Evolutionary conservation across 331 rosid genomes (phyloP).

Genomic region (Quercus lobata): DNA sequence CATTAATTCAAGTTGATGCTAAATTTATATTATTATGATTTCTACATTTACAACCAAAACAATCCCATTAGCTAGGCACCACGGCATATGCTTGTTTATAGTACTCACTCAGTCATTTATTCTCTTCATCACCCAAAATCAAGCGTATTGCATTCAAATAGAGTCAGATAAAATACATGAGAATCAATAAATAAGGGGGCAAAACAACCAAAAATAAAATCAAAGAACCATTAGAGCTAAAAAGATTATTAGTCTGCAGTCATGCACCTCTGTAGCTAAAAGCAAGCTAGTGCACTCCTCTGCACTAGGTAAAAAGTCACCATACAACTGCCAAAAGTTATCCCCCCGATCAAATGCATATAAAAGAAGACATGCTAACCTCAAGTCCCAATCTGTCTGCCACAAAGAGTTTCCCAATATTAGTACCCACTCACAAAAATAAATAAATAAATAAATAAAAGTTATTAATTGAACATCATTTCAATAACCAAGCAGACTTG

Average conservation of each 20-base stretch:
- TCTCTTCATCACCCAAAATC: neutral
- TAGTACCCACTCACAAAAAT: slow-evolving; percentile 16
- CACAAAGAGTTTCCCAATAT: slow-evolving; percentile 41
- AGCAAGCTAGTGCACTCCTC: slow-evolving; percentile 92
- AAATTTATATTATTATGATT: neutral
- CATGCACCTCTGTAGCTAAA: slow-evolving; percentile 79
- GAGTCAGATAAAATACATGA: neutral
- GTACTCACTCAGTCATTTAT: neutral
- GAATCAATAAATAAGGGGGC: neutral
- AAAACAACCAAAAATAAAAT: neutral
- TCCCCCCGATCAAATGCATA: slow-evolving; percentile 69
- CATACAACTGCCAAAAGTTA: slow-evolving; percentile 92
- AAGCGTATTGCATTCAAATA: neutral
- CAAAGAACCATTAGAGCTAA: neutral
- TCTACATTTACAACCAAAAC: neutral
- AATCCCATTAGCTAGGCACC: neutral
- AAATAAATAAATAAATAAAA: neutral
- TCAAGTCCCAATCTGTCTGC: slow-evolving; percentile 97
- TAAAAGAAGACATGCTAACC: slow-evolving; percentile 88
- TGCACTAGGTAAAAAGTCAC: slow-evolving; percentile 85
- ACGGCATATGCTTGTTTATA: neutral
- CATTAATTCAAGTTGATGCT: neutral
- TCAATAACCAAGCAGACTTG: neutral
- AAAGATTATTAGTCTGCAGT: neutral
- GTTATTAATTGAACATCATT: neutral